Evolutionary conservation across 2,329 filamentous ascomycete genomes (phyloP), one percentile per base, ranked within the genome.

Genomic region (Cadophora luteo-olivacea): DNA sequence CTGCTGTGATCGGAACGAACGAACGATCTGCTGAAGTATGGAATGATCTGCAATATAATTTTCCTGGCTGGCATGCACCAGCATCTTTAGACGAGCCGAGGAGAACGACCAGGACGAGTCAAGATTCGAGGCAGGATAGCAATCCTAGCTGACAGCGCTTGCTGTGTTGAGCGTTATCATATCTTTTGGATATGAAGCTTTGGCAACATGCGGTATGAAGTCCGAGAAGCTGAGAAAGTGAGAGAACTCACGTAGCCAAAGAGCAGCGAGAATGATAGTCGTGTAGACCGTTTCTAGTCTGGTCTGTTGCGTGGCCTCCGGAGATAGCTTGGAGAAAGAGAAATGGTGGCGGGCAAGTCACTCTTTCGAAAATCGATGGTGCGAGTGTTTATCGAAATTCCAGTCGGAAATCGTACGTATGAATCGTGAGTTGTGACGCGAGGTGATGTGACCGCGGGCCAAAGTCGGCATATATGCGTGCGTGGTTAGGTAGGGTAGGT

Each of bases 401-500:
- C 16, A 45, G 41, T 45, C 41, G 66, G 38, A 45, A 68, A 58
- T 69, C 67, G 58, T 49, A 49, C 7, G 45, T 49, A 49, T 22
- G 45, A 49, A 49, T 49, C 45, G 45, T 49, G 45, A n/a, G 19
- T 22, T 51, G 48, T 19, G 16, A 45, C 12, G 41, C 41, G 41
- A 45, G 4, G 11, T 16, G 41, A 45, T 6, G 19, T 45, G 12
- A 45, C 12, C 12, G 29, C 65, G 65, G 65, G 12, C 22, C n/a
- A 63, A 67, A 45, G 52, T 58, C 65, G 65, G 65, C 38, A 63
- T 51, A 64, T 52, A 16, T 62, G 19, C 8, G 29, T 22, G 33
- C 8, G 14, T 57, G 29, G 25, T 22, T 38, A 60, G 33, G 32
- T 36, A 60, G 29, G 25, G 11, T 38, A 60, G 33, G 32, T 36